A percentile compares a stretch with the other conserved stretches of the same genome.
These are phyloP conservation scores for Ascocoryne sarcoides DNA, from an alignment of 2,329 filamentous ascomycete genomes.

Conservation along the genomic window DNA sequence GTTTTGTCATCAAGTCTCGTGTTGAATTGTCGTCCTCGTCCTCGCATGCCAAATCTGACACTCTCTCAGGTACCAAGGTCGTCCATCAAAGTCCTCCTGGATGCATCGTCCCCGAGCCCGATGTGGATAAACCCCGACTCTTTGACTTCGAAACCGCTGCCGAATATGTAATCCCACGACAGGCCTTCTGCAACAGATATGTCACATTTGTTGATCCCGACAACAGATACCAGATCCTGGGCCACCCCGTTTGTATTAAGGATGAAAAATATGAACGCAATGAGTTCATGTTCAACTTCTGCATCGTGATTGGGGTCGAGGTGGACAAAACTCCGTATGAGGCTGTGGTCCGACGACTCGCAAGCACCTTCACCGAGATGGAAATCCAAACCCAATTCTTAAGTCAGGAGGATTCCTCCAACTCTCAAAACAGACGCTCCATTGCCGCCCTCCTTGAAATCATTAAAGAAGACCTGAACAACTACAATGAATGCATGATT, in stretches of 20 bases:
- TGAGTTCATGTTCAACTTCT: conserved; percentile 98
- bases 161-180: conserved; percentile 88
- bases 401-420: conserved; percentile 37
- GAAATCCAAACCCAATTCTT: conserved; percentile 88
- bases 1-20: background rate
- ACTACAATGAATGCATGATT: conserved; percentile 98
- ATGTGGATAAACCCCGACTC: conserved; percentile 48
- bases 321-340: conserved; percentile 72
- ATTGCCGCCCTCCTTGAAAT: conserved; percentile 82
- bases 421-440: conserved; percentile 46
- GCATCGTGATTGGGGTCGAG: conserved; percentile 65
- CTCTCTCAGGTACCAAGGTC: conserved; percentile 46
- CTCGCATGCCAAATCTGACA: conserved; percentile 5
- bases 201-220: conserved; percentile 69
- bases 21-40: no score
- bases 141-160: conserved; percentile 81
- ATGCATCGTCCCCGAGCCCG: conserved; percentile 46
- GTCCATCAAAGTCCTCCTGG: conserved; percentile 54
- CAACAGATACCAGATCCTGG: conserved; percentile 67
- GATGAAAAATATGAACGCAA: conserved; percentile 79
- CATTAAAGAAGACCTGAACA: conserved; percentile 80
- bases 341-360: conserved; percentile 77
- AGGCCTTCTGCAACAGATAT: conserved; percentile 89
- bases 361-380: conserved; percentile 75
- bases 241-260: conserved; percentile 81